phyloP scores from a whole-genome alignment of 1,284 basidiomycete genomes.

The Bondarzewia mesenterica region DNA sequence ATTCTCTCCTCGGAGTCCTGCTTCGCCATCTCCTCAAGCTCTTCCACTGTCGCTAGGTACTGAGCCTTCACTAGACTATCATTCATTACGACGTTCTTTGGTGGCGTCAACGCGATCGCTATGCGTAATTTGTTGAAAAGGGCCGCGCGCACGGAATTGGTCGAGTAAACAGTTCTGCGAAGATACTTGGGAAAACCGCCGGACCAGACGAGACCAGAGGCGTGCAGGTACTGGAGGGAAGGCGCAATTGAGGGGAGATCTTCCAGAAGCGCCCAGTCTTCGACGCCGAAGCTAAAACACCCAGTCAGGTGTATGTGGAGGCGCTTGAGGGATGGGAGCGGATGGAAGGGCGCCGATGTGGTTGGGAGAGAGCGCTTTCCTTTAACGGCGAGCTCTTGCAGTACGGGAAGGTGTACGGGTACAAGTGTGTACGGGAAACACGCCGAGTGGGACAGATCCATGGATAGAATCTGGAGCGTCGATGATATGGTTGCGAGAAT shows the following conservation, averaged over 20 bases:
- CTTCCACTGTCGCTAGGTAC: not conserved
- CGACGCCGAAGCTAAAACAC: not conserved
- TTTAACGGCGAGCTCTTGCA: not conserved
- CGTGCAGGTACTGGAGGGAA: not conserved
- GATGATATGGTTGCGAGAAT: not conserved
- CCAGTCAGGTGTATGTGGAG: not conserved
- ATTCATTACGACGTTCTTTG: not conserved
- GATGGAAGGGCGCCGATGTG: not conserved
- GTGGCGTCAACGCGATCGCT: not conserved
- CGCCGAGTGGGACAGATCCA: not conserved
- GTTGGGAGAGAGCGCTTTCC: not conserved
- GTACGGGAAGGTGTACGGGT: constrained; percentile 1
- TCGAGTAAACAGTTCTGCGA: not conserved
- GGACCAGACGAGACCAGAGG: not conserved
- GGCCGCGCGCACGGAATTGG: not conserved
- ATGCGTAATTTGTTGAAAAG: not conserved
- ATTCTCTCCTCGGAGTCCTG: not conserved
- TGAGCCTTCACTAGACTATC: not conserved
- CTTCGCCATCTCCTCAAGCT: not conserved
- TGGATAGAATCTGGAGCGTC: constrained; percentile 1
- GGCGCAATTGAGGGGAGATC: constrained; percentile 2
- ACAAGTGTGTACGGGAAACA: constrained; percentile 2
- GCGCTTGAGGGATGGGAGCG: not conserved
- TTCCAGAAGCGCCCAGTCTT: not conserved
- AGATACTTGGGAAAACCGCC: not conserved